Conservation (phyloP, 2,329 filamentous ascomycete genomes). For the Podosphaera fusca region DNA sequence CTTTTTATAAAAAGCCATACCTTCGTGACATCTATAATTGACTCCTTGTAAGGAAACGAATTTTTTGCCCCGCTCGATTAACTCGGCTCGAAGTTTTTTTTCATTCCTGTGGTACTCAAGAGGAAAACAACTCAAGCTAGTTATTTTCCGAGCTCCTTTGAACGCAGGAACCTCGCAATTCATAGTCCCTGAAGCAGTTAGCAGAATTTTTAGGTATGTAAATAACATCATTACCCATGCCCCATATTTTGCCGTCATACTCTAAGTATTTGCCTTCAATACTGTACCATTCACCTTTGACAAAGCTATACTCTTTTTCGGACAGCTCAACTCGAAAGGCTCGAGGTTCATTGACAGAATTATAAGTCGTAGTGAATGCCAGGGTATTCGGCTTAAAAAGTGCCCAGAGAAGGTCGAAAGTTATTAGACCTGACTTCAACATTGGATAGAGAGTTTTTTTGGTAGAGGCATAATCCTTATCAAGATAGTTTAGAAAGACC, state of each 20-base stretch:
- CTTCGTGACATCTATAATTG: constrained; percentile 63
- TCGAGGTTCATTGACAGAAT: constrained; percentile 49
- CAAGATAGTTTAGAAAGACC: constrained; percentile 51
- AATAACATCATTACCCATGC: constrained; percentile 29
- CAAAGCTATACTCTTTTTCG: constrained; percentile 43
- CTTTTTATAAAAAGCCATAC: constrained; percentile 67
- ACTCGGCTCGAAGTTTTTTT: constrained; percentile 33
- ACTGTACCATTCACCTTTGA: constrained; percentile 52
- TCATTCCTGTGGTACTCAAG: constrained; percentile 59
- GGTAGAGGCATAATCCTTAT: constrained; percentile 54
- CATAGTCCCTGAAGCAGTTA: constrained; percentile 22
- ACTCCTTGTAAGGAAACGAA: constrained; percentile 64
- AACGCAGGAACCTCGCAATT: constrained; percentile 49
- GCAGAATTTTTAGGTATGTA: not conserved
- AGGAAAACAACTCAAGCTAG: constrained; percentile 52
- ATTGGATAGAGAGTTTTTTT: constrained; percentile 67
- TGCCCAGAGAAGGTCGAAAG: constrained; percentile 73
- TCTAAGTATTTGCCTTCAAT: constrained; percentile 64
- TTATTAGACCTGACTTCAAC: constrained; percentile 62
- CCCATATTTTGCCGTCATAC: constrained; percentile 71
- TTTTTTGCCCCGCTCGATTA: constrained; percentile 64
- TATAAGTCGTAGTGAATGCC: constrained; percentile 56
- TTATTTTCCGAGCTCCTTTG: constrained; percentile 64
- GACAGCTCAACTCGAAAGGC: constrained; percentile 65
- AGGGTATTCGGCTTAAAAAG: constrained; percentile 73